Evolutionary conservation across 345 rosid genomes (phyloP), one percentile per base, ranked within the genome.

Genomic region (Pistacia integerrima): DNA sequence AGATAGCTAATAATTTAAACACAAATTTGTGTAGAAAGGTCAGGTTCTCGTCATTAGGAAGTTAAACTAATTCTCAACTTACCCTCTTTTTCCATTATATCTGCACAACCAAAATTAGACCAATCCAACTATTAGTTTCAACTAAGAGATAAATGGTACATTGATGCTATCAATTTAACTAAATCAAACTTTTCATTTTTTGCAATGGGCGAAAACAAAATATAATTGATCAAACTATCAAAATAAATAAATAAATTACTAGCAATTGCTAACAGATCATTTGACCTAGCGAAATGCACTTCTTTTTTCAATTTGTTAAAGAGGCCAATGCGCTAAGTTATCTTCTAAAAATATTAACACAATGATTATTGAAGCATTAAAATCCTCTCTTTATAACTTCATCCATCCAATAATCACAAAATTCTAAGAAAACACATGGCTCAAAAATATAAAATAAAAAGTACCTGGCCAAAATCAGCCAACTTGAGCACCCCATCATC

Each of bases 391-490:
- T 46, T 5, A 70, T 12, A 44, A 3, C 28, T 35, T 66, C 51
- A 41, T 66, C 51, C 17, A n/a, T 51, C 9, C 12, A 10, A 51
- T 3, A 52, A 54, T 54, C 1, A 62, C 14, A 30, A 16, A 33
- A 13, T 7, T 7, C 13, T 30, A 30, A 35, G 54, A 52, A 67
- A 67, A 67, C 5, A 36, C 8, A 9, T 30, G 5, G 13, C 18
- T 17, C 14, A 5, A 18, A 70, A 70, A 30, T 1, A 30, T 1
- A 54, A 16, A 30, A 16, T 8, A 17, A 14, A n/a, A 13, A 65
- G 81, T 80, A 93, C 98, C 99, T 93, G 99, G 17, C 99, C 99
- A 70, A 96, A 96, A 92, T 96, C 98, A 13, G 99, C 99, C 73
- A 96, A 78, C 85, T 96, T 96, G 59, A 96, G 97, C 62, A 85